These are phyloP conservation scores for Penicillium goetzii DNA, from an alignment of 495 filamentous ascomycete genomes.

Conservation along the genomic window DNA sequence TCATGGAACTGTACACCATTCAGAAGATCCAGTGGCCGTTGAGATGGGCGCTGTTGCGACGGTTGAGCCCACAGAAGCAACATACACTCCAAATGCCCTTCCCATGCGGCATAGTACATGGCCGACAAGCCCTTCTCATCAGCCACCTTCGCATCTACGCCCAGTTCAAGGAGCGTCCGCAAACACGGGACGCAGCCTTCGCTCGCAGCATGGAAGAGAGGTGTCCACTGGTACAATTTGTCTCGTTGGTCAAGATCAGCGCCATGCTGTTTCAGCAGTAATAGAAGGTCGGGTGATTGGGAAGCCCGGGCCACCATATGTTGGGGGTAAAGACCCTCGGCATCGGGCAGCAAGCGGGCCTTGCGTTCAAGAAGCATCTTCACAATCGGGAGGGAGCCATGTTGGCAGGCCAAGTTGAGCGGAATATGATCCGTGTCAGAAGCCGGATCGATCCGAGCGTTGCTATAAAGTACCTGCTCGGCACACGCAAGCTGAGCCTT, in stretches of 20 bases:
- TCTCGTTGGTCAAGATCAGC: conserved; percentile 92
- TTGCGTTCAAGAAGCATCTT: conserved; percentile 78
- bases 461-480: conserved; percentile 67
- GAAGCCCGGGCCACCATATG: conserved; percentile 94
- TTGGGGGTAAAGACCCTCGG: conserved; percentile 96
- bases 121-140: conserved; percentile 94
- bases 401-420: conserved; percentile 90
- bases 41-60: conserved; percentile 24
- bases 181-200: conserved; percentile 92
- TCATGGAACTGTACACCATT: conserved; percentile 43
- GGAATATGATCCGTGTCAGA: conserved; percentile 91
- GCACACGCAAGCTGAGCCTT: conserved; percentile 80
- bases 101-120: conserved; percentile 99
- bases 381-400: conserved; percentile 81
- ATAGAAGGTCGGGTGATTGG: conserved; percentile 72
- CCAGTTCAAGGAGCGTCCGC: conserved; percentile 72
- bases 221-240: conserved; percentile 96
- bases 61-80: conserved; percentile 70
- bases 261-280: conserved; percentile 80
- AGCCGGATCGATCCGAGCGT: conserved; percentile 78
- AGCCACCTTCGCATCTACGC: conserved; percentile 71
- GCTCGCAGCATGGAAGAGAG: conserved; percentile 92
- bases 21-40: conserved; percentile 41
- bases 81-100: conserved; percentile 95
- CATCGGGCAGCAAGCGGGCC: conserved; percentile 82